Conservation (phyloP, 1,284 basidiomycete genomes). For the Rhodotorula sp. region DNA sequence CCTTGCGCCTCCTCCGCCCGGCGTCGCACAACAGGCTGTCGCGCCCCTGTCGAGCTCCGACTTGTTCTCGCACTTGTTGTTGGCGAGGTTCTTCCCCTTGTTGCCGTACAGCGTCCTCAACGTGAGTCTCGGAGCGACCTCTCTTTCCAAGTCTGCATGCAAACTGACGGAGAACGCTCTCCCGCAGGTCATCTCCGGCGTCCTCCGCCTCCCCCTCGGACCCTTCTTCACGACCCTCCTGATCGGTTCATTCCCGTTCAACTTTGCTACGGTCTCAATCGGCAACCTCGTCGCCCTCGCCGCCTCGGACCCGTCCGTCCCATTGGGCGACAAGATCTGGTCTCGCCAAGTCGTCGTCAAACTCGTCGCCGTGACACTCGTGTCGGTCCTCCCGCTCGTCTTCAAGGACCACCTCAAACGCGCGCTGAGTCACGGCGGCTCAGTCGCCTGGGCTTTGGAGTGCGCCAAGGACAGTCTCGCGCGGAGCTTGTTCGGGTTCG, state of each 20-base stretch:
- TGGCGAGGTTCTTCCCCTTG: conserved; percentile 46
- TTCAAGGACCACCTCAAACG: conserved; percentile 44
- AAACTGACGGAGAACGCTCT: not conserved
- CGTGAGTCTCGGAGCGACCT: conserved; percentile 16
- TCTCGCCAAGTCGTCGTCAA: conserved; percentile 41
- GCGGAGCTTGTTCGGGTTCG: conserved; percentile 23
- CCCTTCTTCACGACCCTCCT: conserved; percentile 46
- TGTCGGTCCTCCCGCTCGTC: conserved; percentile 42
- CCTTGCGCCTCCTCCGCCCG: not conserved
- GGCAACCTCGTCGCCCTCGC: conserved; percentile 44
- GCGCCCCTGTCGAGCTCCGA: conserved; percentile 33
- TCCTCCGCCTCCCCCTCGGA: conserved; percentile 43
- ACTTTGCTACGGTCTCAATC: conserved; percentile 45
- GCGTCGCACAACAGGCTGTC: not conserved
- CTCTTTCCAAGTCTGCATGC: no score
- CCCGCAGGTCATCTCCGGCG: conserved; percentile 43
- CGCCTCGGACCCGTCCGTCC: conserved; percentile 36
- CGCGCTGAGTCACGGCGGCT: conserved; percentile 5
- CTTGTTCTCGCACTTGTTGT: conserved; percentile 44
- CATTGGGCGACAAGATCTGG: conserved; percentile 44
- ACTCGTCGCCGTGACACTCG: conserved; percentile 42
- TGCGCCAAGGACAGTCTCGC: not conserved
- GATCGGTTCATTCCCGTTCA: conserved; percentile 46
- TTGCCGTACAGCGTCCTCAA: conserved; percentile 45
- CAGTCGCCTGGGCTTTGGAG: not conserved